Conservation (phyloP, 2,329 filamentous ascomycete species). For the Cryphonectria radicalis region DNA sequence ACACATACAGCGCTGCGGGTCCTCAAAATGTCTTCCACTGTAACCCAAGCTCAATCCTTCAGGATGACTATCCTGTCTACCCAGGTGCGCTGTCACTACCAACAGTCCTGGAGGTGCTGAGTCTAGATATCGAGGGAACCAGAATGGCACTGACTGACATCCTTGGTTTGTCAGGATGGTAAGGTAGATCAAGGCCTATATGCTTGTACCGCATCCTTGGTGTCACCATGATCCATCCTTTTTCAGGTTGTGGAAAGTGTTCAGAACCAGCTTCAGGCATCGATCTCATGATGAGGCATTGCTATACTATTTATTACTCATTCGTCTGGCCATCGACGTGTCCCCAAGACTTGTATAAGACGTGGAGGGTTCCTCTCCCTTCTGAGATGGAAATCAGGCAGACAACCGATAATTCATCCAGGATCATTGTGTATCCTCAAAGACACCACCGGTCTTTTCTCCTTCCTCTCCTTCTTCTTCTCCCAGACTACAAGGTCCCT, state of each 20-base stretch:
- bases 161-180: constrained; percentile 1
- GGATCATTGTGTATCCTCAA: constrained; percentile 2
- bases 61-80: constrained; percentile 25
- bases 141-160: neutral
- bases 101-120: neutral
- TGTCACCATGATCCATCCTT: constrained; percentile 7
- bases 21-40: constrained; percentile 7
- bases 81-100: neutral
- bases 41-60: constrained; percentile 19
- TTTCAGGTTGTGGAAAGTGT: constrained; percentile 1
- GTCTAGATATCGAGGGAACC: neutral
- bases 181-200: constrained; percentile 9
- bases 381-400: neutral
- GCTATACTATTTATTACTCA: constrained; percentile 15
- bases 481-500: neutral
- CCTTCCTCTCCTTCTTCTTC: no score
- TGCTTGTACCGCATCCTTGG: neutral
- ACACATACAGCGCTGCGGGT: neutral
- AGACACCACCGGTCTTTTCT: neutral
- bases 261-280: neutral
- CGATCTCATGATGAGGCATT: constrained; percentile 13
- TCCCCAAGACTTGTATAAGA: constrained; percentile 22
- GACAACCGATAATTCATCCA: neutral
- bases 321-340: neutral
- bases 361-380: constrained; percentile 5